phyloP scores from a whole-genome alignment of 208 protist species.

The Trypanosoma conorhini region DNA sequence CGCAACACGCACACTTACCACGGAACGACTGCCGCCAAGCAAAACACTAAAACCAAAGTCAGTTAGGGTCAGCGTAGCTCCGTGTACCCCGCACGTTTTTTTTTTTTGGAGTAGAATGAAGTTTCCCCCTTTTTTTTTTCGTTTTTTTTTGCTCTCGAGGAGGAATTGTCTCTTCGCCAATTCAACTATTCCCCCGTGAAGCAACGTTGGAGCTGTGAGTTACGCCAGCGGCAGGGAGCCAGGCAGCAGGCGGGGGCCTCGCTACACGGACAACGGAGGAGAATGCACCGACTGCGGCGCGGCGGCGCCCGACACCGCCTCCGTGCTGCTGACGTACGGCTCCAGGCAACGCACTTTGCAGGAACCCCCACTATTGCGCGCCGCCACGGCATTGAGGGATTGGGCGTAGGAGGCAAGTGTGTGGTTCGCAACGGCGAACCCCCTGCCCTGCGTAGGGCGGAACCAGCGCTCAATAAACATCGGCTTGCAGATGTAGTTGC shows the following conservation, averaged over 20 bases:
- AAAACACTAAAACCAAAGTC: too few relatives aligned
- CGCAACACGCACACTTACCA: too few relatives aligned
- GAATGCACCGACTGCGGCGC: background rate
- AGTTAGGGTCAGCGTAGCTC: too few relatives aligned
- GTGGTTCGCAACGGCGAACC: constrained; percentile 50
- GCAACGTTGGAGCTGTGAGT: constrained; percentile 20
- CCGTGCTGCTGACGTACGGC: constrained; percentile 28
- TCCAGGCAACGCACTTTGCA: constrained; percentile 43
- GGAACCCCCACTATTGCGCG: constrained; percentile 22
- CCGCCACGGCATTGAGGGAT: constrained; percentile 68
- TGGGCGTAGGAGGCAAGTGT: constrained; percentile 54
- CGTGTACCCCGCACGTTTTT: background rate
- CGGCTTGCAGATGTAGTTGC: constrained; percentile 79
- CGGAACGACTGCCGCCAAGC: too few relatives aligned
- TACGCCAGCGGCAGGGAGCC: constrained; percentile 2
- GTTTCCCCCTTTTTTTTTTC: background rate
- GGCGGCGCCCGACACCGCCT: background rate
- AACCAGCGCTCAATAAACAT: constrained; percentile 81
- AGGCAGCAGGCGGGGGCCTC: background rate
- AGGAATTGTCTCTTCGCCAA: background rate
- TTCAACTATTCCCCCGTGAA: background rate
- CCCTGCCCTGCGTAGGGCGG: constrained; percentile 48
- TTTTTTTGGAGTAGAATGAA: too few relatives aligned
- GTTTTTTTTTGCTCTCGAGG: background rate
- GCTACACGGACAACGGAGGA: background rate